Evolutionary conservation across 495 filamentous ascomycete species (phyloP).

Genomic region (Glarea lozoyensis): DNA sequence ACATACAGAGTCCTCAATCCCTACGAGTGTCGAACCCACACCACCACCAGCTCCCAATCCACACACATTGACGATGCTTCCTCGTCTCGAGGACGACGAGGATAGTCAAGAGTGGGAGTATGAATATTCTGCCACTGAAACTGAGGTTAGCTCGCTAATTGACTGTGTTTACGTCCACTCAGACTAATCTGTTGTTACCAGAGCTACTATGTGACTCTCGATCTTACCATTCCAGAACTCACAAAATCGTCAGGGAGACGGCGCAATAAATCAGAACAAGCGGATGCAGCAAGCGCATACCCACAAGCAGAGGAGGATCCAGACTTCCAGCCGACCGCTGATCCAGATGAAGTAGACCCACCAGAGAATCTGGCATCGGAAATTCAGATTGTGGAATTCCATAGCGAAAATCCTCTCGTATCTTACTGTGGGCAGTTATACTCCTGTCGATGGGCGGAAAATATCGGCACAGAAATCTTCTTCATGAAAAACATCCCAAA

Average conservation of each 20-base stretch:
- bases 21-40: conserved; percentile 5
- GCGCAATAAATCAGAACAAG: neutral
- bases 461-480: conserved; percentile 73
- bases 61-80: neutral
- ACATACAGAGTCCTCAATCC: no score
- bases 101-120: conserved; percentile 48
- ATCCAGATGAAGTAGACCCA: conserved; percentile 1
- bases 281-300: conserved; percentile 11
- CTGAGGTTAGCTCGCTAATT: conserved; percentile 28
- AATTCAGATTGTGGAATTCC: conserved; percentile 76
- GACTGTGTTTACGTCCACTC: neutral
- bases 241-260: conserved; percentile 13
- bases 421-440: conserved; percentile 67
- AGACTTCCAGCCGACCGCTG: conserved; percentile 10
- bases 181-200: conserved; percentile 11
- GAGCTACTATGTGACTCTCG: conserved; percentile 49
- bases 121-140: conserved; percentile 47
- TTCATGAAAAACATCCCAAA: conserved; percentile 44
- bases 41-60: conserved; percentile 4
- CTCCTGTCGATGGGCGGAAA: conserved; percentile 65
- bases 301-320: conserved; percentile 19
- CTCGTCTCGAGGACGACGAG: conserved; percentile 17
- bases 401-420: conserved; percentile 60
- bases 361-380: conserved; percentile 18
- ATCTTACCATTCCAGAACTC: conserved; percentile 43